phyloP scores from a whole-genome alignment of 2,329 filamentous ascomycete genomes.

The Colletotrichum gigasporum region DNA sequence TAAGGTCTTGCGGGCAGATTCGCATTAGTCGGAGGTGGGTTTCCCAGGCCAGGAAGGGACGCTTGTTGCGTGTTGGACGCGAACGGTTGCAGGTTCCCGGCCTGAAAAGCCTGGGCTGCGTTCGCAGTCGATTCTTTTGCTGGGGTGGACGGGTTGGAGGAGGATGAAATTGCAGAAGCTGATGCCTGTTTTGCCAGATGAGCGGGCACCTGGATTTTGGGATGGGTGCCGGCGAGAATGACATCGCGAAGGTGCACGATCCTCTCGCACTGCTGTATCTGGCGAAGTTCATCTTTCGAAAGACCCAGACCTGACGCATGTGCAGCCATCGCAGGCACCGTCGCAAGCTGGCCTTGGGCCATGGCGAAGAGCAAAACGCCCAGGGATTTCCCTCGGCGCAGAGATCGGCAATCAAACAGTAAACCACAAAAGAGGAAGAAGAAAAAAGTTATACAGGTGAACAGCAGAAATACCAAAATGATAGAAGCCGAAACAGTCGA shows the following conservation, averaged over 20 bases:
- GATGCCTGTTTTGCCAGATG: constrained; percentile 43
- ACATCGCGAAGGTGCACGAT: constrained; percentile 84
- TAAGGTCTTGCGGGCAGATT: constrained; percentile 47
- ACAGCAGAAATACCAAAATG: neutral
- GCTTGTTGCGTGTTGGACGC: constrained; percentile 47
- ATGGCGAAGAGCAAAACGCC: constrained; percentile 19
- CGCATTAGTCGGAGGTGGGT: constrained; percentile 37
- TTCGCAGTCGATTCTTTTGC: neutral
- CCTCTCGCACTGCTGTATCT: constrained; percentile 78
- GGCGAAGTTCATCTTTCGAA: constrained; percentile 60
- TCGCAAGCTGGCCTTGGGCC: constrained; percentile 29
- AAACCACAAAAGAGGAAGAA: constrained; percentile 15
- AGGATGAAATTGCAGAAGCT: constrained; percentile 34
- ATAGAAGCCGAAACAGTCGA: neutral
- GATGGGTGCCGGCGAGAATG: constrained; percentile 80
- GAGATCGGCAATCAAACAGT: constrained; percentile 7
- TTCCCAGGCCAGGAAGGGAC: constrained; percentile 38
- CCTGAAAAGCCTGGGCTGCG: constrained; percentile 30
- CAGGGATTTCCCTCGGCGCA: constrained; percentile 1
- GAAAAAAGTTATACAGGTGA: neutral
- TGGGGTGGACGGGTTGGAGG: constrained; percentile 20
- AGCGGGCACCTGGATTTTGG: constrained; percentile 65
- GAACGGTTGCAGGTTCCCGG: constrained; percentile 45
- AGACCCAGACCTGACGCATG: constrained; percentile 38
- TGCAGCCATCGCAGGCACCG: constrained; percentile 35